These are phyloP conservation scores for Alternaria gaisen DNA, from an alignment of 2,329 filamentous ascomycete genomes.

Conservation along the genomic window DNA sequence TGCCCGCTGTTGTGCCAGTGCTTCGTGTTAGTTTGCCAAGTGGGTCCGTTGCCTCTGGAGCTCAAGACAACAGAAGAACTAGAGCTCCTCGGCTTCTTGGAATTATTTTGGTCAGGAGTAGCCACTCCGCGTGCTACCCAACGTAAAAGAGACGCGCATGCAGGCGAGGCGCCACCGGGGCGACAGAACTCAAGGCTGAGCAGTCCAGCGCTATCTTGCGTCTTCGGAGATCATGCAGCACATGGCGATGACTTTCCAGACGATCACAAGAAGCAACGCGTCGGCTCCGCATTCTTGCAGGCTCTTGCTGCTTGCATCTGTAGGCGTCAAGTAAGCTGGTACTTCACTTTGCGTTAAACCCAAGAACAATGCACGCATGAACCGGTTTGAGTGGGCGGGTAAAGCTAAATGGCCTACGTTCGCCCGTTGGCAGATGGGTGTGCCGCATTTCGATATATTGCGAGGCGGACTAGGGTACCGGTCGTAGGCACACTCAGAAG, in stretches of 20 bases:
- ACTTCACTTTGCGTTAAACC: constrained; percentile 2
- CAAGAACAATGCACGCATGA: constrained; percentile 2
- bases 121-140: constrained; percentile 4
- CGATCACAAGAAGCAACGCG: constrained; percentile 9
- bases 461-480: constrained; percentile 10
- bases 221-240: constrained; percentile 4
- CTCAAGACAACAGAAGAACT: constrained; percentile 9
- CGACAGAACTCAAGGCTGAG: constrained; percentile 4
- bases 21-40: constrained; percentile 4
- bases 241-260: constrained; percentile 6
- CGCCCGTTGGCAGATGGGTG: constrained; percentile 12
- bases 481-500: constrained; percentile 2
- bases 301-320: constrained; percentile 3
- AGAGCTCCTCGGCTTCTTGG: constrained; percentile 4
- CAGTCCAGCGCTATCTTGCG: constrained; percentile 9
- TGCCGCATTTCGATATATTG: constrained; percentile 12
- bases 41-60: constrained; percentile 6
- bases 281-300: constrained; percentile 10
- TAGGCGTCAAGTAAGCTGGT: constrained; percentile 5
- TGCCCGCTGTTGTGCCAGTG: constrained; percentile 11
- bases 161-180: constrained; percentile 6
- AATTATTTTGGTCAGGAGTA: neutral
- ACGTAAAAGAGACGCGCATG: neutral
- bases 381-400: neutral
- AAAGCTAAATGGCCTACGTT: constrained; percentile 1